Conservation (phyloP, 2,329 filamentous ascomycete genomes). For the Akanthomyces lecanii region DNA sequence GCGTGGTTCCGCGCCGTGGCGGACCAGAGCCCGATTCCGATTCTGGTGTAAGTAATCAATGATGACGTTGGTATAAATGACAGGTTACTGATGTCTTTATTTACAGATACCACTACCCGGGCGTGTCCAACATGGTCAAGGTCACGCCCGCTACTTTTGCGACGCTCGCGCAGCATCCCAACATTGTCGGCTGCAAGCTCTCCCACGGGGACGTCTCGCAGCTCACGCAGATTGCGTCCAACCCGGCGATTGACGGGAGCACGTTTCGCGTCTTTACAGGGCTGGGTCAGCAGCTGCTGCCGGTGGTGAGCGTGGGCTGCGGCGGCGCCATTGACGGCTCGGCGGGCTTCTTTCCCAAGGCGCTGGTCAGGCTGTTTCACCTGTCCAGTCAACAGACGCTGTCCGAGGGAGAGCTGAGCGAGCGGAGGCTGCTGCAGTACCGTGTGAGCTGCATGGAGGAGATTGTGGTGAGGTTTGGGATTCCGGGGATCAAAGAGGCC, state of each 20-base stretch:
- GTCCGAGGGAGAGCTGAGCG: slow-evolving; percentile 40
- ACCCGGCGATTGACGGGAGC: slow-evolving; percentile 49
- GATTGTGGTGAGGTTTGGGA: slow-evolving; percentile 55
- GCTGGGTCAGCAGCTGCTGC: slow-evolving; percentile 61
- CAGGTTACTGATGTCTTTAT: too few relatives aligned
- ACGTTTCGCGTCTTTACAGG: slow-evolving; percentile 61
- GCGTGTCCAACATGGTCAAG: slow-evolving; percentile 61
- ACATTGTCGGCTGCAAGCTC: slow-evolving; percentile 67
- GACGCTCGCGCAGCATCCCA: slow-evolving; percentile 55
- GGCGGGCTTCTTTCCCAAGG: slow-evolving; percentile 59
- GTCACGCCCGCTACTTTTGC: slow-evolving; percentile 55
- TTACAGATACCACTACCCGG: slow-evolving; percentile 60
- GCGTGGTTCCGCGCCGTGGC: slow-evolving; percentile 57
- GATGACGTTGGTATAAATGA: too few relatives aligned
- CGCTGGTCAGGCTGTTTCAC: slow-evolving; percentile 54
- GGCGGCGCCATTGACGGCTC: slow-evolving; percentile 60
- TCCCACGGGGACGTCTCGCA: slow-evolving; percentile 64
- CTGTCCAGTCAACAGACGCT: slow-evolving; percentile 29
- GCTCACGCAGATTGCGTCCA: slow-evolving; percentile 57
- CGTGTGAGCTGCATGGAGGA: slow-evolving; percentile 59
- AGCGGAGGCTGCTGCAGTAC: slow-evolving; percentile 55
- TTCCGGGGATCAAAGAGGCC: slow-evolving; percentile 63
- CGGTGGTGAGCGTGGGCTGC: slow-evolving; percentile 54
- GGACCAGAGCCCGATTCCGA: slow-evolving; percentile 52
- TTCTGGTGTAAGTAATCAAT: slow-evolving; percentile 49